Evolutionary conservation across 2,329 filamentous ascomycete species (phyloP).

Genomic region (Aspergillus ustus): DNA sequence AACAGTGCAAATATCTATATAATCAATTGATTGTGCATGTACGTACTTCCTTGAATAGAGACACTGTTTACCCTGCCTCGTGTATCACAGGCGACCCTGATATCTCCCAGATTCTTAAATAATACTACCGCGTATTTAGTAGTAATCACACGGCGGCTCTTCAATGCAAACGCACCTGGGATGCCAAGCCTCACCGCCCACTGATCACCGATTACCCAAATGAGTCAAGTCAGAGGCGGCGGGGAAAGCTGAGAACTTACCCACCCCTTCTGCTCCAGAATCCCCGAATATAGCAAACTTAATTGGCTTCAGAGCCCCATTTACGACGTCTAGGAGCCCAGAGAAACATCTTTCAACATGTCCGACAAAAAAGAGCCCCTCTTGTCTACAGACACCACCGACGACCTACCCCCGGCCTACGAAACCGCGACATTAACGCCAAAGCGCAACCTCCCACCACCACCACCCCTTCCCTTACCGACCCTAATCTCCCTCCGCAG

Average conservation of each 20-base stretch:
- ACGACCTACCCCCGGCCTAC: conserved; percentile 44
- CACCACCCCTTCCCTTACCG: conserved; percentile 74
- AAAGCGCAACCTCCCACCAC: conserved; percentile 39
- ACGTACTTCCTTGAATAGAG: background rate
- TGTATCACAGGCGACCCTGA: background rate
- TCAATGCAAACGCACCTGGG: no score
- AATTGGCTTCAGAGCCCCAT: background rate
- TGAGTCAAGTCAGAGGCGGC: background rate
- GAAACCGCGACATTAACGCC: conserved; percentile 25
- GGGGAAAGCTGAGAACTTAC: background rate
- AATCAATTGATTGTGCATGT: background rate
- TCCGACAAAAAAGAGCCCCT: conserved; percentile 36
- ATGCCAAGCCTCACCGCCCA: conserved; percentile 14
- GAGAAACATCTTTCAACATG: conserved; percentile 26
- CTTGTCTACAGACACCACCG: conserved; percentile 24
- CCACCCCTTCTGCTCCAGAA: background rate
- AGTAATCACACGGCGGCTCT: no score
- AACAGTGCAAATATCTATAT: background rate
- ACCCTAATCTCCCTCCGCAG: conserved; percentile 75
- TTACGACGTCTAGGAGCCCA: background rate
- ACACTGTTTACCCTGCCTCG: background rate
- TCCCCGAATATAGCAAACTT: background rate
- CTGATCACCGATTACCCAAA: background rate
- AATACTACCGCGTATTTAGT: background rate
- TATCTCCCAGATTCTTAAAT: background rate